These are phyloP conservation scores for Ogataea hybrid DNA, from an alignment of 1,139 yeast genomes.

Conservation along the genomic window DNA sequence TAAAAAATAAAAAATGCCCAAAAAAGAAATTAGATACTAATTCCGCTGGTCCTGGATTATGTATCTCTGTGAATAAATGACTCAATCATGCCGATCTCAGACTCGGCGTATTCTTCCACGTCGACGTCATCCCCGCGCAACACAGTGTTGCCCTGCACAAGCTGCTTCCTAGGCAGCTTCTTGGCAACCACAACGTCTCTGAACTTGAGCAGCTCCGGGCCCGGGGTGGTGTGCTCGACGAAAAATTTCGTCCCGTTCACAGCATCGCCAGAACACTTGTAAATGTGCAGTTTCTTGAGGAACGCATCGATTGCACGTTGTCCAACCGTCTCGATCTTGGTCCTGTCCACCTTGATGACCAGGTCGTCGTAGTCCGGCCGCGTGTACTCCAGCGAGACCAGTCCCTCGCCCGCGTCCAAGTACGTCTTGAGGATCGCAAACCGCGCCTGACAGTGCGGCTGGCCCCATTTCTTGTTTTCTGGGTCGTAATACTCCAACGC, in stretches of 20 bases:
- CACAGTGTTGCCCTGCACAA: constrained; percentile 77
- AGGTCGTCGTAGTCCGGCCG: constrained; percentile 55
- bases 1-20: neutral
- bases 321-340: constrained; percentile 65
- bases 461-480: constrained; percentile 79
- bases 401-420: constrained; percentile 59
- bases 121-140: constrained; percentile 44
- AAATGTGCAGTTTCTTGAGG: constrained; percentile 69
- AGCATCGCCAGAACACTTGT: constrained; percentile 74
- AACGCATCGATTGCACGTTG: constrained; percentile 72
- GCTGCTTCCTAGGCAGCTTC: constrained; percentile 79
- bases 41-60: constrained; percentile 9
- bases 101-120: constrained; percentile 70
- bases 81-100: constrained; percentile 74
- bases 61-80: constrained; percentile 66
- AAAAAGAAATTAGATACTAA: neutral
- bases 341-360: constrained; percentile 53
- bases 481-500: constrained; percentile 91
- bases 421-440: constrained; percentile 78
- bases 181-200: constrained; percentile 68
- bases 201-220: constrained; percentile 57
- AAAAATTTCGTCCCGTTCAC: constrained; percentile 63
- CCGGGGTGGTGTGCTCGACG: constrained; percentile 63
- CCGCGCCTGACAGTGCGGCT: constrained; percentile 94
- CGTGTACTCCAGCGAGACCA: constrained; percentile 52